Conservation (phyloP, 192 early-diverging fungal species). For the Gorgonomyces haynaldii region DNA sequence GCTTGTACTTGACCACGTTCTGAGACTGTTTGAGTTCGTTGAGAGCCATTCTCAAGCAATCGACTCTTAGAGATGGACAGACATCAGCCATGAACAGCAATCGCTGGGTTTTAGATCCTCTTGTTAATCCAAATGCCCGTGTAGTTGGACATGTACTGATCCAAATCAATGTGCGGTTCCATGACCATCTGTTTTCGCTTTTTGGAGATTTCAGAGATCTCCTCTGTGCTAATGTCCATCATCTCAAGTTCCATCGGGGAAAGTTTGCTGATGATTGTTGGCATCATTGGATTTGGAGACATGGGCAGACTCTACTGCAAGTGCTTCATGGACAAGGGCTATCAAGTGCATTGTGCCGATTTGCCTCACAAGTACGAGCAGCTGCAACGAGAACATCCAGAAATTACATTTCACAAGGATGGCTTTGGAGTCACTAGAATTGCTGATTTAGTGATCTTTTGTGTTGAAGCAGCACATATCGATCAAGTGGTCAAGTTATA, state of each 20-base stretch:
- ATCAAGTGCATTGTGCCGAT: constrained; percentile 86
- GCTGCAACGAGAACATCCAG: constrained; percentile 44
- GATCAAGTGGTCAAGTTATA: constrained; percentile 65
- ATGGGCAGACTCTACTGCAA: constrained; percentile 88
- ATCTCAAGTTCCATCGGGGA: too few relatives aligned
- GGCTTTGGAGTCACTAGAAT: constrained; percentile 73
- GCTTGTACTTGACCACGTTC: constrained; percentile 37
- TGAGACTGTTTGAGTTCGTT: constrained; percentile 38
- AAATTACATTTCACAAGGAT: constrained; percentile 48
- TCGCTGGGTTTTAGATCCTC: constrained; percentile 55
- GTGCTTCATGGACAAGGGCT: constrained; percentile 60
- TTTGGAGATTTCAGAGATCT: constrained; percentile 4
- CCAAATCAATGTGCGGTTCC: constrained; percentile 37
- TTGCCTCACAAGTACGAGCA: constrained; percentile 59
- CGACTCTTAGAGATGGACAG: constrained; percentile 53
- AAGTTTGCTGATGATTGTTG: constrained; percentile 59
- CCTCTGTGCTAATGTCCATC: neutral
- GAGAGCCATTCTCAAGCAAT: constrained; percentile 55
- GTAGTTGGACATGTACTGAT: constrained; percentile 54
- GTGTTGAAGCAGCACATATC: constrained; percentile 86
- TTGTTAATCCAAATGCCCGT: constrained; percentile 38
- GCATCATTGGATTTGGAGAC: constrained; percentile 86
- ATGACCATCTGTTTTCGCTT: neutral
- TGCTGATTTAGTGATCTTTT: constrained; percentile 87
- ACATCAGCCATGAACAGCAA: constrained; percentile 63